These are phyloP conservation scores for Phaeosphaeria sp. DNA, from an alignment of 2,329 filamentous ascomycete genomes.

Conservation along the genomic window DNA sequence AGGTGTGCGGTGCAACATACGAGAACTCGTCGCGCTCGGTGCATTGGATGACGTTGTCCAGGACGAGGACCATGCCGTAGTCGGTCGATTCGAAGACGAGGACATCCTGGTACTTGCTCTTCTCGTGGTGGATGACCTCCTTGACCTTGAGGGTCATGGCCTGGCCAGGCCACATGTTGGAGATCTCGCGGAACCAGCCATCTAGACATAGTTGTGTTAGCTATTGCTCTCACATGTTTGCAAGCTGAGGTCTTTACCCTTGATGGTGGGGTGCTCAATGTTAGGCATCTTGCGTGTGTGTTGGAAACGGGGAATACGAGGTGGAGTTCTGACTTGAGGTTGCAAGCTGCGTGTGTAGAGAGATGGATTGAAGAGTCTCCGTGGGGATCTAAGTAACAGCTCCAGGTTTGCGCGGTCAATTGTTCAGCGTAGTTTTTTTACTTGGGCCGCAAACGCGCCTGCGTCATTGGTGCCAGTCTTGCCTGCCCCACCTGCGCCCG, in stretches of 20 bases:
- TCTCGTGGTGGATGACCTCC: constrained; percentile 98
- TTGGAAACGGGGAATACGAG: constrained; percentile 5
- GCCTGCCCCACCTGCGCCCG: not conserved
- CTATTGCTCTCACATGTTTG: not conserved
- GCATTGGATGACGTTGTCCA: constrained; percentile 99
- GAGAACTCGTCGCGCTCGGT: constrained; percentile 99
- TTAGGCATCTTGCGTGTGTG: constrained; percentile 61
- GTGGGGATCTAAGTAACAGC: constrained; percentile 27
- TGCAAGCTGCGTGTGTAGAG: constrained; percentile 6
- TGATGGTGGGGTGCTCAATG: constrained; percentile 78
- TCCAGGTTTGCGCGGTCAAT: constrained; percentile 30
- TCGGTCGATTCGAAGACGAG: constrained; percentile 98
- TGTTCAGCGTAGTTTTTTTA: constrained; percentile 21
- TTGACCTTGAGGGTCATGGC: constrained; percentile 93
- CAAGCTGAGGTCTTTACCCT: constrained; percentile 60
- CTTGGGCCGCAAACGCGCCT: constrained; percentile 30
- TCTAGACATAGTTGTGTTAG: constrained; percentile 61
- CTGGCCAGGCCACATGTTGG: constrained; percentile 98
- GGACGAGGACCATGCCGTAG: constrained; percentile 93
- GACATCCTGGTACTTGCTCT: constrained; percentile 98
- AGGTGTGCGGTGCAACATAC: constrained; percentile 50
- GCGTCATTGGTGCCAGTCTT: constrained; percentile 27
- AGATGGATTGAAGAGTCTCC: constrained; percentile 11
- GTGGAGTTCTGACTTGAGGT: constrained; percentile 3
- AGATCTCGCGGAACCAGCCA: constrained; percentile 99